These are phyloP conservation scores for Lodderomyces theae DNA, from an alignment of 1,139 yeast species.

Conservation along the genomic window DNA sequence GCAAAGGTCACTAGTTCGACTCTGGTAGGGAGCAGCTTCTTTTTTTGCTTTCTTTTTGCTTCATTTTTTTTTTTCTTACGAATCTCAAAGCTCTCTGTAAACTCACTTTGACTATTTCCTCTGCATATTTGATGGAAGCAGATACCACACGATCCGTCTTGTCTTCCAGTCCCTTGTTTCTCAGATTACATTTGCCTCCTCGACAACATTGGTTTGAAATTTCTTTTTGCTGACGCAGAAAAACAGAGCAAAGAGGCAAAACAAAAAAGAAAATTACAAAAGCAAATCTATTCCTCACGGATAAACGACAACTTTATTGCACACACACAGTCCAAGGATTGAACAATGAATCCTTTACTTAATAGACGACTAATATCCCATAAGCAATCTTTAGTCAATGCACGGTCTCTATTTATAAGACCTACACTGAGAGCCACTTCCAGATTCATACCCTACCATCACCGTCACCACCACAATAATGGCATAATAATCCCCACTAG, in stretches of 20 bases:
- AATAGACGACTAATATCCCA: constrained; percentile 8
- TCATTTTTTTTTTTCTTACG: not conserved
- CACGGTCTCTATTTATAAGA: not conserved
- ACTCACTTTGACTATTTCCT: too few relatives aligned
- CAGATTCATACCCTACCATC: not conserved
- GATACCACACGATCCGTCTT: too few relatives aligned
- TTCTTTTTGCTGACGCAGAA: not conserved
- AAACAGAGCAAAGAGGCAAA: not conserved
- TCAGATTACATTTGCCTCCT: too few relatives aligned
- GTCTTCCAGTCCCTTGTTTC: too few relatives aligned
- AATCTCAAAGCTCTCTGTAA: too few relatives aligned
- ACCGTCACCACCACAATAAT: constrained; percentile 1
- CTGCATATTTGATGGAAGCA: too few relatives aligned
- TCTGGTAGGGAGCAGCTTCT: constrained; percentile 77
- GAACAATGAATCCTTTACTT: constrained; percentile 8
- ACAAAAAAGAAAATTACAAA: not conserved
- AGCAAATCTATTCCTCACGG: not conserved
- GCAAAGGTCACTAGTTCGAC: constrained; percentile 95
- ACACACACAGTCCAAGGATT: too few relatives aligned
- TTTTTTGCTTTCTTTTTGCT: constrained; percentile 17
- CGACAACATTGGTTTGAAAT: too few relatives aligned
- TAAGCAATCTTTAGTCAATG: not conserved
- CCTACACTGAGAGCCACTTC: not conserved
- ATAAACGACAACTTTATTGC: not conserved
- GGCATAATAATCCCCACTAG: constrained; percentile 17